Conservation (phyloP, 1,139 yeast genomes). For the Sugiyamaella xylanicola region DNA sequence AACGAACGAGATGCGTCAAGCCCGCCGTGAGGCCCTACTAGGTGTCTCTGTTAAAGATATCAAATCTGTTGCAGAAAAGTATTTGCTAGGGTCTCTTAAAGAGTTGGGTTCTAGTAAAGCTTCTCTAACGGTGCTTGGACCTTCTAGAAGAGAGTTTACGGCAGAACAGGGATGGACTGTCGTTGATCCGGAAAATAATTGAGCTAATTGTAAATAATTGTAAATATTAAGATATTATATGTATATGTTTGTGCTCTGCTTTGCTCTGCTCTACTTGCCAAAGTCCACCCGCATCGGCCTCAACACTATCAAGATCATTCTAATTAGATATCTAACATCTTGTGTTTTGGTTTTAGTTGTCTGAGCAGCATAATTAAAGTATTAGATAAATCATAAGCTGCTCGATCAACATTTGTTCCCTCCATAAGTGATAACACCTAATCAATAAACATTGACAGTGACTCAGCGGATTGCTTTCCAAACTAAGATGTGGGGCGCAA, state of each 20-base stretch:
- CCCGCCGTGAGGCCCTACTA: conserved; percentile 71
- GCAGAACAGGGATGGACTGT: conserved; percentile 44
- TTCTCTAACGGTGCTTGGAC: conserved; percentile 58
- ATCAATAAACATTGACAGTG: too few species aligned
- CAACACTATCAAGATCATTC: too few species aligned
- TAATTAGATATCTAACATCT: too few species aligned
- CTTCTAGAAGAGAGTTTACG: conserved; percentile 44
- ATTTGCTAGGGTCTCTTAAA: conserved; percentile 46
- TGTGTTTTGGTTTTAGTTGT: too few species aligned
- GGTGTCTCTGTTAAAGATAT: conserved; percentile 67
- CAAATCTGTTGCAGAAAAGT: conserved; percentile 61
- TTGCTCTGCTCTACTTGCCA: too few species aligned
- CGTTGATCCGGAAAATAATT: conserved; percentile 28
- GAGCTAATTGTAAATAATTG: conserved; percentile 15
- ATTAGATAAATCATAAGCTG: too few species aligned
- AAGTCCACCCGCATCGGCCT: too few species aligned
- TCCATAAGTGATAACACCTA: too few species aligned
- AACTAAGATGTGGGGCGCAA: too few species aligned
- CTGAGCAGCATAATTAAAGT: too few species aligned
- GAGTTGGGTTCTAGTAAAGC: conserved; percentile 28
- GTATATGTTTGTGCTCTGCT: conserved; percentile 5
- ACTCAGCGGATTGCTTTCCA: too few species aligned
- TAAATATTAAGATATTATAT: conserved; percentile 15
- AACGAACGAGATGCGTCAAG: conserved; percentile 78
- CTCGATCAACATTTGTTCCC: too few species aligned